Percentiles rank a stretch among this genome's conserved stretches.
phyloP scores from a whole-genome alignment of 306 rosid species.

The Vigna hirtella region DNA sequence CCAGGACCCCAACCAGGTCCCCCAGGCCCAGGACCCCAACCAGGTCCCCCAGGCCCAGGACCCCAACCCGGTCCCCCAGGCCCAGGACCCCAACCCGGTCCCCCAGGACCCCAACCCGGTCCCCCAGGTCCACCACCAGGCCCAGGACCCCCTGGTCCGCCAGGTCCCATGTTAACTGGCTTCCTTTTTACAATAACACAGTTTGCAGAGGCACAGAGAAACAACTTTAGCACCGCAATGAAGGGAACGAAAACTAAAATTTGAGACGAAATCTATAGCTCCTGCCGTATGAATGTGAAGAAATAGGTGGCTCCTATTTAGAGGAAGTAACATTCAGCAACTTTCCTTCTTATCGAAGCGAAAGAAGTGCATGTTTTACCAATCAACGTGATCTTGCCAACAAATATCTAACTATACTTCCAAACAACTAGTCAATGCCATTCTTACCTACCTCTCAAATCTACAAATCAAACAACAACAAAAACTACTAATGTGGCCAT shows the following conservation, averaged over 20 bases:
- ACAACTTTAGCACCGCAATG: neutral
- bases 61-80: slow-evolving; percentile 40
- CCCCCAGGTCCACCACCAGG: slow-evolving; percentile 39
- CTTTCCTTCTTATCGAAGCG: slow-evolving; percentile 33
- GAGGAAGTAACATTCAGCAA: slow-evolving; percentile 9
- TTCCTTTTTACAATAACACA: neutral
- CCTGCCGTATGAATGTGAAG: neutral
- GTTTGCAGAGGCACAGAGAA: neutral
- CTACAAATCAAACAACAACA: slow-evolving; percentile 40
- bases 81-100: slow-evolving; percentile 51
- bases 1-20: slow-evolving; percentile 57
- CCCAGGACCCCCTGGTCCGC: slow-evolving; percentile 44
- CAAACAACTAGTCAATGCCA: slow-evolving; percentile 54
- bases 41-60: slow-evolving; percentile 40
- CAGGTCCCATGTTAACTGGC: slow-evolving; percentile 56
- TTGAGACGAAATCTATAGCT: neutral
- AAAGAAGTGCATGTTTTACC: neutral
- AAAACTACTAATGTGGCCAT: too few relatives aligned
- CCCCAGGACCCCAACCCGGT: slow-evolving; percentile 39
- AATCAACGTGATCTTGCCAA: neutral
- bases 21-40: slow-evolving; percentile 45
- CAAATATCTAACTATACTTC: neutral
- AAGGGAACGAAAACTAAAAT: neutral
- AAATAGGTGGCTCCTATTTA: slow-evolving; percentile 2
- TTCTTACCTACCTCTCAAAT: slow-evolving; percentile 42